These are phyloP conservation scores for Bromus sterilis DNA, from an alignment of 176 grass and related monocot genomes.

Conservation along the genomic window DNA sequence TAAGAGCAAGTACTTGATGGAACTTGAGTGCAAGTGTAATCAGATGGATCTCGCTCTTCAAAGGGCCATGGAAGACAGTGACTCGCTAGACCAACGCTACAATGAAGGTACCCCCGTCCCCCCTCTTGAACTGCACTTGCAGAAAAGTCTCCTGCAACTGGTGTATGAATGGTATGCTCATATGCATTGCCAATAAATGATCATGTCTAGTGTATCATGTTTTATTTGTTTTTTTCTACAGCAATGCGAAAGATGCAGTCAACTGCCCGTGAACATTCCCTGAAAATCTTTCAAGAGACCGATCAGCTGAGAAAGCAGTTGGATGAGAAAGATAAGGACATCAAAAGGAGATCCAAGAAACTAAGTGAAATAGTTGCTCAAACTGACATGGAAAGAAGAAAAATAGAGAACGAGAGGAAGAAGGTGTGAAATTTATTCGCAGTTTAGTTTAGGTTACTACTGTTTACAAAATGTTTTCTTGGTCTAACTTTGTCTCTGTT, in stretches of 20 bases:
- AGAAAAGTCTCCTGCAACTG: neutral
- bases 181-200: neutral
- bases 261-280: conserved; percentile 25
- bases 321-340: conserved; percentile 27
- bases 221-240: neutral
- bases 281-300: conserved; percentile 35
- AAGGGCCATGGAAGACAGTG: conserved; percentile 39
- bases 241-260: conserved; percentile 47
- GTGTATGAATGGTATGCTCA: neutral
- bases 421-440: conserved; percentile 14
- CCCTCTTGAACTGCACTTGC: neutral
- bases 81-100: conserved; percentile 23
- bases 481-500: neutral
- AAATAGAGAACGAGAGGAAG: conserved; percentile 42
- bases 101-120: conserved; percentile 33
- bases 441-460: neutral
- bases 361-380: conserved; percentile 36
- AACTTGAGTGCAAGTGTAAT: conserved; percentile 37
- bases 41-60: conserved; percentile 34
- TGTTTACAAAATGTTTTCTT: neutral
- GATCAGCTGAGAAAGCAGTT: conserved; percentile 27
- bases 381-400: conserved; percentile 54
- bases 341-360: conserved; percentile 26
- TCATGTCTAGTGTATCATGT: neutral
- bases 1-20: conserved; percentile 30